Evolutionary conservation across 345 rosid species (phyloP).

Genomic region (Ailanthus altissimus): DNA sequence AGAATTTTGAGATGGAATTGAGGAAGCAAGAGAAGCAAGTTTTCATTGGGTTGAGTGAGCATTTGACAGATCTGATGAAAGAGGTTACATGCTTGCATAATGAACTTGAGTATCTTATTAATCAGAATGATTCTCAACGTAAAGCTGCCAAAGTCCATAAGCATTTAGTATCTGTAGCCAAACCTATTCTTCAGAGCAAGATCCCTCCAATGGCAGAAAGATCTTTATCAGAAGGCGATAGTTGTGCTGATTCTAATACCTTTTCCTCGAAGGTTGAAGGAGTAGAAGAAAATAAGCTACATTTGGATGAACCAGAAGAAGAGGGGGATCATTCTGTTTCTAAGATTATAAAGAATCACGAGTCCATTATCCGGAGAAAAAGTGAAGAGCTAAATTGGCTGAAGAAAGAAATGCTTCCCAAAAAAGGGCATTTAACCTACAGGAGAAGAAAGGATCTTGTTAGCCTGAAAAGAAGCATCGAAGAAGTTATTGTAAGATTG

Average conservation of each 20-base stretch:
- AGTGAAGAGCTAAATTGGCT: constrained; percentile 38
- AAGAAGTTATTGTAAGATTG: constrained; percentile 40
- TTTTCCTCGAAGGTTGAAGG: constrained; percentile 14
- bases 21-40: constrained; percentile 36
- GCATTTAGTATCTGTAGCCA: neutral
- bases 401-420: constrained; percentile 27
- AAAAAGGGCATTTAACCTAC: constrained; percentile 19
- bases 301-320: constrained; percentile 22
- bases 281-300: constrained; percentile 4
- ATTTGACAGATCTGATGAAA: constrained; percentile 41
- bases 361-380: constrained; percentile 55
- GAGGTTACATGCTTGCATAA: constrained; percentile 36
- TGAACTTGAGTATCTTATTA: constrained; percentile 42
- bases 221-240: constrained; percentile 27
- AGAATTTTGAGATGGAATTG: constrained; percentile 36
- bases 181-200: constrained; percentile 4
- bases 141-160: constrained; percentile 20
- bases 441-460: constrained; percentile 34
- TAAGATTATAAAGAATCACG: constrained; percentile 64
- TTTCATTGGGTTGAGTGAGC: constrained; percentile 33
- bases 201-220: constrained; percentile 18
- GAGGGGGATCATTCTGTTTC: constrained; percentile 42
- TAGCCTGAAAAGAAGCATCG: constrained; percentile 37
- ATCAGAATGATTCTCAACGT: constrained; percentile 22
- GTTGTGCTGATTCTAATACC: neutral